These are phyloP conservation scores for Apiotrichum gamsii DNA, from an alignment of 1,284 basidiomycete species.

Conservation along the genomic window DNA sequence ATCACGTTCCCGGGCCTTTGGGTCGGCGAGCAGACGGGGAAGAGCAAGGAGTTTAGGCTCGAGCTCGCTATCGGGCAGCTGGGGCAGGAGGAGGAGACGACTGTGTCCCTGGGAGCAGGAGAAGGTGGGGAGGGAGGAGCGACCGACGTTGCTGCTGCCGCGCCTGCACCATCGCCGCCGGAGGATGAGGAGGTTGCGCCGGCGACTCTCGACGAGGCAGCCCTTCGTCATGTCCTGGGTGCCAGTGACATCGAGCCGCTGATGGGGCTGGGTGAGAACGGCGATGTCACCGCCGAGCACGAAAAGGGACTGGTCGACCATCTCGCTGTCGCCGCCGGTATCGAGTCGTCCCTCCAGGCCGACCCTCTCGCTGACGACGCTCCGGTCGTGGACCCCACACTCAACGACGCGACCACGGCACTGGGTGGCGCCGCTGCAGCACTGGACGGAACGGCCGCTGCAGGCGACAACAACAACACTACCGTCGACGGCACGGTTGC, in stretches of 20 bases:
- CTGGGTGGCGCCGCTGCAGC: too few relatives aligned
- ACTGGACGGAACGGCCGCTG: too few relatives aligned
- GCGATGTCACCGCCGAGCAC: not conserved
- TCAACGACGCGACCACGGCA: not conserved
- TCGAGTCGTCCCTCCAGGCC: not conserved
- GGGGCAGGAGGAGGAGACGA: constrained; percentile 6
- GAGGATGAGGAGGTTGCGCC: too few relatives aligned
- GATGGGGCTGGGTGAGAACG: constrained; percentile 4
- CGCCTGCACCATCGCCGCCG: too few relatives aligned
- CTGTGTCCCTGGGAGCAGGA: not conserved
- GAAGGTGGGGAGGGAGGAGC: too few relatives aligned
- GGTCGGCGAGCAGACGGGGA: constrained; percentile 30
- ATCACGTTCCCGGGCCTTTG: constrained; percentile 36
- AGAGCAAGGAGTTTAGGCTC: constrained; percentile 35
- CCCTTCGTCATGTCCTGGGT: constrained; percentile 5
- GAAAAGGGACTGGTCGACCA: not conserved
- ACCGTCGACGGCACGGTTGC: too few relatives aligned
- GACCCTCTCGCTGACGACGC: not conserved
- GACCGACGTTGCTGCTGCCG: not conserved
- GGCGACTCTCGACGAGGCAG: constrained; percentile 5
- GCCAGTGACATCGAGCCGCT: not conserved
- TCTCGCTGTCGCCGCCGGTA: not conserved
- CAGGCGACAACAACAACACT: too few relatives aligned
- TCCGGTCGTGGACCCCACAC: not conserved
- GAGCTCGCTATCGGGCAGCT: constrained; percentile 24